Evolutionary conservation across 805 yeast species (phyloP), one percentile per base, ranked within the genome.

Genomic region (Saccharomycopsis sp.): DNA sequence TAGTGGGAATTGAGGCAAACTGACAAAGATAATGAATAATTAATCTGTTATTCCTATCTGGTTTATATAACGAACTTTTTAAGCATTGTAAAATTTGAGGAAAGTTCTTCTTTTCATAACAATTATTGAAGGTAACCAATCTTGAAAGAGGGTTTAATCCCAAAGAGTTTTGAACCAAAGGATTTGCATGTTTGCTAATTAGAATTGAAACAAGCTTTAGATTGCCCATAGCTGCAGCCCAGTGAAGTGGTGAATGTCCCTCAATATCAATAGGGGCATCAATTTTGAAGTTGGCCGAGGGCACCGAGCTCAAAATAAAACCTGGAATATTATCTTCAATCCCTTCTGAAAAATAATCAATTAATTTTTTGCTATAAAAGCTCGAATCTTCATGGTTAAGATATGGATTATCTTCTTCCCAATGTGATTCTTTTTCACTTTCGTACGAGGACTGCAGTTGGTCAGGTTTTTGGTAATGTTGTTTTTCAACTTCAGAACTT

Each of bases 181-280:
- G 79, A 51, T 77, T 76, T 2, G 85, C 83, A 20, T 79, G 75
- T 3, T 71, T 62, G 4, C 62, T 57, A 17, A 80, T 50, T 21
- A 82, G 54, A 21, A 75, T 62, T 47, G 75, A 76, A 14, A 79
- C 68, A 45, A 81, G 63, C 5, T 69, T 66, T n/a, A 70, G 53
- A 44, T 77, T 72, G 1, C 84, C 89, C 76, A 83, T 71, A 0
- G 92, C 79, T 23, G 85, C 70, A 0, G 94, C 92, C 94, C 94
- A 83, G 56, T 83, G 94, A 40, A 83, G 64, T 1, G 87, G 74
- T 0, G 88, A 77, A 52, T 83, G 87, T 0, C 89, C 89, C 49
- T 83, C 92, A 45, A 75, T 76, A 52, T 83, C 94, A 17, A 83
- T 76, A 2, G 79, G 68, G 44, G 71, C 79, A 53, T 79, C 74